Conservation (phyloP, 1,284 basidiomycete species). For the Microbotryum silenes-acaulis region DNA sequence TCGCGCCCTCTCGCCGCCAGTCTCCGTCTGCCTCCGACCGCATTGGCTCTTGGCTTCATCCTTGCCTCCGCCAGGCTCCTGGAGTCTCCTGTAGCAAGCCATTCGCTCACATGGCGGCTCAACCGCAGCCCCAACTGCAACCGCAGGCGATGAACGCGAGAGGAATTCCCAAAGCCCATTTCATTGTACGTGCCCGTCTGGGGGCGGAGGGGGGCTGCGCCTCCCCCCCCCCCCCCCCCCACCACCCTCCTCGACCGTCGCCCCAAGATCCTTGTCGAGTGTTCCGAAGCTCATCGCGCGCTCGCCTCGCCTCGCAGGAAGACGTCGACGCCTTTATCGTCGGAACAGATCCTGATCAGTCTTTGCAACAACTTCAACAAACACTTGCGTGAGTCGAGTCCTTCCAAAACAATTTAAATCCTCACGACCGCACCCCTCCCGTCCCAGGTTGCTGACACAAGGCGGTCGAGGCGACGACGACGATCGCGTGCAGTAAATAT, state of each 20-base stretch:
- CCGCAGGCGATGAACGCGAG: conserved; percentile 54
- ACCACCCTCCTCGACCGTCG: too few species aligned
- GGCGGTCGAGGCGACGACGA: background rate
- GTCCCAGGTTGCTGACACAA: background rate
- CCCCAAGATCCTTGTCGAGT: too few species aligned
- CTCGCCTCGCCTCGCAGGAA: conserved; percentile 44
- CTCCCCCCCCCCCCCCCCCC: background rate
- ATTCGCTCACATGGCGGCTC: too few species aligned
- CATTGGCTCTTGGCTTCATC: too few species aligned
- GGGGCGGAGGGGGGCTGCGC: too few species aligned
- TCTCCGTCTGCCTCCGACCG: too few species aligned
- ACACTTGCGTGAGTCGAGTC: conserved; percentile 64
- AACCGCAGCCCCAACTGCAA: too few species aligned
- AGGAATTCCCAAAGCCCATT: conserved; percentile 89
- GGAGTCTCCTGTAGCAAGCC: too few species aligned
- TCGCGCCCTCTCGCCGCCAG: too few species aligned
- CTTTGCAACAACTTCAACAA: conserved; percentile 79
- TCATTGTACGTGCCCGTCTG: conserved; percentile 60
- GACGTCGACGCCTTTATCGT: conserved; percentile 83
- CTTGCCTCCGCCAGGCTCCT: too few species aligned
- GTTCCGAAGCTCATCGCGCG: background rate
- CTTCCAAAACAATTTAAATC: too few species aligned
- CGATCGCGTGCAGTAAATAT: conserved; percentile 65
- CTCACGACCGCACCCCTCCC: too few species aligned
- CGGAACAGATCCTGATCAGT: conserved; percentile 62